Evolutionary conservation across 768 basidiomycete species (phyloP).

Genomic region (Epithele typhae): DNA sequence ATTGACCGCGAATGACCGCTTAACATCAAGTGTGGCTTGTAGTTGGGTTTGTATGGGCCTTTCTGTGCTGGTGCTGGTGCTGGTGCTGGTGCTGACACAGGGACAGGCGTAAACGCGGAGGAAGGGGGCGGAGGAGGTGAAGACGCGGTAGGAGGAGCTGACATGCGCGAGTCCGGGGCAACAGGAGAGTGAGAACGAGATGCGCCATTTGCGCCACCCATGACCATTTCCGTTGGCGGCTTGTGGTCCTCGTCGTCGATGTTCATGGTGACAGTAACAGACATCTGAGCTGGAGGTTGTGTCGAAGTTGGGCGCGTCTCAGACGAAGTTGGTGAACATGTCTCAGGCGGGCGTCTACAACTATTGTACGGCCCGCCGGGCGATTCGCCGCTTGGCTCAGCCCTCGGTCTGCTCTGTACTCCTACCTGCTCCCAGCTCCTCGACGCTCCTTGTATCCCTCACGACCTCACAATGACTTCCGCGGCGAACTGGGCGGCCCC

Average conservation of each 20-base stretch:
- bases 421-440: too few relatives aligned
- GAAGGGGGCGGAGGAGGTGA: slow-evolving; percentile 8
- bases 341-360: too few relatives aligned
- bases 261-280: slow-evolving; percentile 7
- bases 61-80: slow-evolving; percentile 4
- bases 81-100: slow-evolving; percentile 8
- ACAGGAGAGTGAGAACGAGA: background rate
- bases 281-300: too few relatives aligned
- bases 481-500: slow-evolving; percentile 70
- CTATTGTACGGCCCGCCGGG: too few relatives aligned
- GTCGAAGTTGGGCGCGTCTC: background rate
- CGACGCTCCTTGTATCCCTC: too few relatives aligned
- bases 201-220: background rate
- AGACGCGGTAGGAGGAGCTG: slow-evolving; percentile 8
- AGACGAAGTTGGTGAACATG: background rate
- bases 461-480: slow-evolving; percentile 18
- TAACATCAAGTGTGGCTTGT: slow-evolving; percentile 56
- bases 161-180: background rate
- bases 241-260: slow-evolving; percentile 13
- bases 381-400: too few relatives aligned
- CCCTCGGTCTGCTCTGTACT: too few relatives aligned
- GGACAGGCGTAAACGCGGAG: too few relatives aligned
- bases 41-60: slow-evolving; percentile 24
- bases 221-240: background rate
- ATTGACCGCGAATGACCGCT: slow-evolving; percentile 83